Evolutionary conservation across 495 filamentous ascomycete species (phyloP).

Genomic region (Aspergillus biplanus): DNA sequence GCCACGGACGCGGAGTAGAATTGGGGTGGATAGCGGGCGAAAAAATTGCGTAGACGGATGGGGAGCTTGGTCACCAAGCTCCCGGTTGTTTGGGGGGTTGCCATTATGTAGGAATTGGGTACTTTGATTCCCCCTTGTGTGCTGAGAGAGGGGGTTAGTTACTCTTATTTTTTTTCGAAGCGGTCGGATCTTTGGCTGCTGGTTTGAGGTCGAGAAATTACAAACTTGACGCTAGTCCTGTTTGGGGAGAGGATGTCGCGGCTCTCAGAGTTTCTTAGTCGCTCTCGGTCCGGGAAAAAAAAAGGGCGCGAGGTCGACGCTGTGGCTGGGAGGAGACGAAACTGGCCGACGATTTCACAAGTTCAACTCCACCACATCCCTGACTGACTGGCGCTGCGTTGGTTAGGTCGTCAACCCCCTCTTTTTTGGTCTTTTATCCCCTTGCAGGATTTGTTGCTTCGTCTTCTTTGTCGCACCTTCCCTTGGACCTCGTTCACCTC

Average conservation of each 20-base stretch:
- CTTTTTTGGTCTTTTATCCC: too few relatives aligned
- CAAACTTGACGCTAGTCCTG: slow-evolving; percentile 25
- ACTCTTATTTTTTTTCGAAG: background rate
- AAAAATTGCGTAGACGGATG: slow-evolving; percentile 78
- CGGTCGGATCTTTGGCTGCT: slow-evolving; percentile 1
- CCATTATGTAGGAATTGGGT: slow-evolving; percentile 31
- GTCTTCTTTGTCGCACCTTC: background rate
- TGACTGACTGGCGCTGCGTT: background rate
- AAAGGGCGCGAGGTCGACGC: slow-evolving; percentile 20
- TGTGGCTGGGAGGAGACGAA: slow-evolving; percentile 13
- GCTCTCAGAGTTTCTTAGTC: background rate
- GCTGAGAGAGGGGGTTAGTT: background rate
- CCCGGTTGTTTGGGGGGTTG: slow-evolving; percentile 19
- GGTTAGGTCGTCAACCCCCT: too few relatives aligned
- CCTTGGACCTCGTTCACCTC: background rate
- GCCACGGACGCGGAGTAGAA: slow-evolving; percentile 44
- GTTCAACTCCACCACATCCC: background rate
- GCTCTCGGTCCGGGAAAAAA: slow-evolving; percentile 21
- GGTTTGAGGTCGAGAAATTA: slow-evolving; percentile 22
- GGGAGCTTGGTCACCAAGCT: slow-evolving; percentile 49
- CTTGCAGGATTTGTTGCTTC: too few relatives aligned
- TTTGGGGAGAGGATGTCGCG: slow-evolving; percentile 6
- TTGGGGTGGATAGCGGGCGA: slow-evolving; percentile 82
- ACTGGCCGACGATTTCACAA: background rate
- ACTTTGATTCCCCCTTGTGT: too few relatives aligned